A percentile compares a stretch with the other conserved stretches of the same genome.
These are phyloP conservation scores for Fusarium napiforme DNA, from an alignment of 2,329 filamentous ascomycete species.

Conservation along the genomic window DNA sequence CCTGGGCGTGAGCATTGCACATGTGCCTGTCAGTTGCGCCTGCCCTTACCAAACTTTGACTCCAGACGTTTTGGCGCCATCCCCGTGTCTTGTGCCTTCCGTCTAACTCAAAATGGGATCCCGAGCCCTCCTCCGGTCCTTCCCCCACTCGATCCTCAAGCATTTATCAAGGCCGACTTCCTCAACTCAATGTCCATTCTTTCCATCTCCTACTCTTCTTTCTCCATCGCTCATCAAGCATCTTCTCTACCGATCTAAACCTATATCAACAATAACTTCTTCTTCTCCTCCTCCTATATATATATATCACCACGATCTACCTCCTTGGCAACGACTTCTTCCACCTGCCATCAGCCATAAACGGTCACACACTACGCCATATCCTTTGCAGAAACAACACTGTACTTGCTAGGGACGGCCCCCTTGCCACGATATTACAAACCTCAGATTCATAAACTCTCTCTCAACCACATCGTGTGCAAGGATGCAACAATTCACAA, in stretches of 20 bases:
- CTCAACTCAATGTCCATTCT: slow-evolving; percentile 23
- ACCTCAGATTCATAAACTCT: slow-evolving; percentile 10
- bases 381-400: slow-evolving; percentile 2
- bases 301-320: slow-evolving; percentile 4
- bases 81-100: slow-evolving; percentile 3
- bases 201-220: slow-evolving; percentile 17
- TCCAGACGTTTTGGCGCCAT: slow-evolving; percentile 17
- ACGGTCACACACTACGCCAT: slow-evolving; percentile 5
- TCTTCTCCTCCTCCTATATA: neutral
- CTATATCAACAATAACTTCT: neutral
- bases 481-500: slow-evolving; percentile 44
- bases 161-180: slow-evolving; percentile 38
- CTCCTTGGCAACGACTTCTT: slow-evolving; percentile 6
- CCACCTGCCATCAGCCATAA: neutral
- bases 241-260: neutral
- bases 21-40: slow-evolving; percentile 25
- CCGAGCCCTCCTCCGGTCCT: slow-evolving; percentile 28
- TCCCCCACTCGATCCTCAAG: slow-evolving; percentile 19
- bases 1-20: slow-evolving; percentile 37
- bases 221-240: slow-evolving; percentile 8
- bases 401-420: slow-evolving; percentile 39
- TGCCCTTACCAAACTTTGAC: slow-evolving; percentile 11
- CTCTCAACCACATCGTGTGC: slow-evolving; percentile 34
- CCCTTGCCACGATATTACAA: slow-evolving; percentile 42
- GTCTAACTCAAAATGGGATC: slow-evolving; percentile 35